phyloP scores from a whole-genome alignment of 192 early-diverging fungal species.

The Linnemannia zychae region DNA sequence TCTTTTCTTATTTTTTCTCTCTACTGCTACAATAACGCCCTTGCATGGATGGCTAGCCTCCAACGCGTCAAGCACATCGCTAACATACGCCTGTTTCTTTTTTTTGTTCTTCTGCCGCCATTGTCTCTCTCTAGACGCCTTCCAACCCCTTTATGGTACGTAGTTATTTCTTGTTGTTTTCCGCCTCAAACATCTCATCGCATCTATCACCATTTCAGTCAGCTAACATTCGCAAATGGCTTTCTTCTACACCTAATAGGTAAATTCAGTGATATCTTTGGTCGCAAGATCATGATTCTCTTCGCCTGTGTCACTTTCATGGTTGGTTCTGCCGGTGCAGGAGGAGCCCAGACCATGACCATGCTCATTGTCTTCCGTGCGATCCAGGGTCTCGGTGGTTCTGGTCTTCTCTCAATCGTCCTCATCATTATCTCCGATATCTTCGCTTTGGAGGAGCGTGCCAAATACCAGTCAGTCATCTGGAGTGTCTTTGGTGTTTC shows the following conservation, averaged over 20 bases:
- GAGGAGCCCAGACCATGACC: conserved; percentile 71
- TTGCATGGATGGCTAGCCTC: not conserved
- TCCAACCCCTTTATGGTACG: conserved; percentile 34
- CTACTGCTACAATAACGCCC: not conserved
- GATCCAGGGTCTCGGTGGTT: conserved; percentile 87
- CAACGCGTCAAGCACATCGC: not conserved
- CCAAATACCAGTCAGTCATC: conserved; percentile 86
- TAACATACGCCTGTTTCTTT: not conserved
- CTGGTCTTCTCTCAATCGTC: conserved; percentile 80
- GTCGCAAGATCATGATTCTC: conserved; percentile 80
- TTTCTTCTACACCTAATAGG: conserved; percentile 50
- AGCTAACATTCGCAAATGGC: not conserved
- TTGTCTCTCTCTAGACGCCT: conserved; percentile 8
- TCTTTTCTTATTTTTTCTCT: not conserved
- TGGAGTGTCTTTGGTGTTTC: conserved; percentile 84
- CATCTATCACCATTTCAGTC: not conserved
- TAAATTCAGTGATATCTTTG: conserved; percentile 90
- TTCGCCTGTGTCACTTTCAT: conserved; percentile 83
- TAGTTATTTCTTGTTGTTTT: too few relatives aligned
- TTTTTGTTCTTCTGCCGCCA: not conserved
- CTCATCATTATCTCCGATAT: conserved; percentile 91
- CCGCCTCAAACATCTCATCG: too few relatives aligned
- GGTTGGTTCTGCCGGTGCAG: conserved; percentile 86
- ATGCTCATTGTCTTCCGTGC: conserved; percentile 79
- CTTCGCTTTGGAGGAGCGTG: conserved; percentile 81